Evolutionary conservation across 192 early-diverging fungal genomes (phyloP), one percentile per base, ranked within the genome.

Genomic region (Coemansia sp.): DNA sequence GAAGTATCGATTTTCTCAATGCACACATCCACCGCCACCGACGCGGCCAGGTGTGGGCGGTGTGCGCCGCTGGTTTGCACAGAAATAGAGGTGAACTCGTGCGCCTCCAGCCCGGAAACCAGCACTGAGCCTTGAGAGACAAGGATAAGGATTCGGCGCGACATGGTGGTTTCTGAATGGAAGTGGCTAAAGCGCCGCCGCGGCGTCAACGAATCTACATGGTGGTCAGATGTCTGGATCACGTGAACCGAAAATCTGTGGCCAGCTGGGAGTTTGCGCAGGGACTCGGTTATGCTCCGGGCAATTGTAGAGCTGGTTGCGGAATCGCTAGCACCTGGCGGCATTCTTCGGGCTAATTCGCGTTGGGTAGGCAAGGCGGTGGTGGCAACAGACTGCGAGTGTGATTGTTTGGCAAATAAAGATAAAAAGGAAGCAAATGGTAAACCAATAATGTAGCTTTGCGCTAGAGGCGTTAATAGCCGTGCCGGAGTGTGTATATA

Each of bases 1-100:
- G 77, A 64, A 1, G 71, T 76, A 63, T 83, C 82, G 18, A 83
- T 34, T 38, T 83, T 83, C 40, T 76, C 73, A 17, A 83, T 78
- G 64, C 72, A 76, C 4, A 64, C 66, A 30, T 82, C 62, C 20
- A 76, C 70, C 16, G 67, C 40, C 22, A 74, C 36, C 17, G 57
- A 16, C n/a, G 71, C 33, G 33, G 12, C 11, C 55, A 65, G 34
- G 3, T 45, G 42, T 16, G 42, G 42, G 32, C 14, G 38, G 18
- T 34, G 20, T 17, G 34, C 34, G 55, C 22, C 30, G 18, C 10
- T 63, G 55, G 66, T 34, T 42, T 81, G 66, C 12, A 62, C 67
- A 18, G 48, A 25, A 38, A 76, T 42, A 48, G 74, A 49, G n/a
- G 55, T 57, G 40, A 76, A 82, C 64, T 82, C 79, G 56, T 61